Percentiles rank a stretch among this genome's conserved stretches.
Evolutionary conservation across 768 basidiomycete genomes (phyloP).

Genomic region (Leccinum broughii): DNA sequence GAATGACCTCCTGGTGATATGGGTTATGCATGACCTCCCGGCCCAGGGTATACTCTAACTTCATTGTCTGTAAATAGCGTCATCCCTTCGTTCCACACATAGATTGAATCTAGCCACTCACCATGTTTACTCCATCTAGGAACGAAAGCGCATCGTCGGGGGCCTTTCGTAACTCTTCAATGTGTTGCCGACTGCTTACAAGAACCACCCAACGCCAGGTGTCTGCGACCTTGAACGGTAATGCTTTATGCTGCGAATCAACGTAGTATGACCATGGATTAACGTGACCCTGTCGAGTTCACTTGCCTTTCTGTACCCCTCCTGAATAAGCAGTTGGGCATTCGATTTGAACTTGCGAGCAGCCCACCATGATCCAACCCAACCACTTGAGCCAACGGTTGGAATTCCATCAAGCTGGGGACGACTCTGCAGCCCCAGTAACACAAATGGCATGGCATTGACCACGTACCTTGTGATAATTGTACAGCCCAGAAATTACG

Average conservation of each 20-base stretch:
- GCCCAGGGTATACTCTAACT: constrained; percentile 41
- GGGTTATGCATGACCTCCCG: constrained; percentile 28
- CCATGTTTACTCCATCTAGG: constrained; percentile 33
- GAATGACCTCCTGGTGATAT: constrained; percentile 35
- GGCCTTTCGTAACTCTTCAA: constrained; percentile 33
- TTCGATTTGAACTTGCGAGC: constrained; percentile 22
- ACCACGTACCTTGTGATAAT: constrained; percentile 6
- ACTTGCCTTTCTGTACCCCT: constrained; percentile 35
- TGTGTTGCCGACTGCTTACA: background rate
- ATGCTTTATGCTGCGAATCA: background rate
- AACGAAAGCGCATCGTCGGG: constrained; percentile 42
- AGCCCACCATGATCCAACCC: constrained; percentile 31
- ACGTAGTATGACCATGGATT: background rate
- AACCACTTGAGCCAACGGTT: constrained; percentile 26
- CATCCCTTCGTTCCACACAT: background rate
- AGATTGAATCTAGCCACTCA: constrained; percentile 1
- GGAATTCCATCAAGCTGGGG: constrained; percentile 33
- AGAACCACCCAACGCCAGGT: background rate
- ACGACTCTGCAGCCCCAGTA: background rate
- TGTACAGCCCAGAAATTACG: constrained; percentile 6
- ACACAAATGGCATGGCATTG: background rate
- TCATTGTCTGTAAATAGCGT: constrained; percentile 31
- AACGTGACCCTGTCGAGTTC: background rate
- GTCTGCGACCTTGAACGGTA: background rate
- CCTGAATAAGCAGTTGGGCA: constrained; percentile 27